These are phyloP conservation scores for Syzygium syzygioides DNA, from an alignment of 441 rosid genomes.

Conservation along the genomic window DNA sequence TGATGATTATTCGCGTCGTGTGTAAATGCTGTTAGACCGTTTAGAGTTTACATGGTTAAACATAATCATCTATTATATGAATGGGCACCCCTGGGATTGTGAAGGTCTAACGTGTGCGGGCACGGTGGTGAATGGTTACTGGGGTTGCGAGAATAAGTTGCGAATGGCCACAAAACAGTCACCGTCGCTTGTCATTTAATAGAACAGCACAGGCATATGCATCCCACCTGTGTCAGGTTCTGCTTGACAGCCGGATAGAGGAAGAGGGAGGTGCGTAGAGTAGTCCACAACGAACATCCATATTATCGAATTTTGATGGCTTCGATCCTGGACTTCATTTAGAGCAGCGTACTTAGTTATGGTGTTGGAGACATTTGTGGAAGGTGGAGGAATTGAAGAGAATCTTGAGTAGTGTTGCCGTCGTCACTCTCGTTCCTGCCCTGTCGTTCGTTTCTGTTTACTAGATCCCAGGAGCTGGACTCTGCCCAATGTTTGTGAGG, in stretches of 20 bases:
- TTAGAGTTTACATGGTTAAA: not conserved
- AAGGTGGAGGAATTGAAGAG: too few relatives aligned
- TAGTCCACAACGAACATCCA: not conserved
- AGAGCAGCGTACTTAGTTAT: not conserved
- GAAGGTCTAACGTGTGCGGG: not conserved
- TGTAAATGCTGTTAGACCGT: not conserved
- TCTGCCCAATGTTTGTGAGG: not conserved
- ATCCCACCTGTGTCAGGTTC: not conserved
- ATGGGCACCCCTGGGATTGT: not conserved
- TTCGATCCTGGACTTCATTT: not conserved
- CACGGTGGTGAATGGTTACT: not conserved
- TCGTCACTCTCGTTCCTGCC: not conserved
- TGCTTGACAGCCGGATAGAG: not conserved
- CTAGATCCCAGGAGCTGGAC: not conserved
- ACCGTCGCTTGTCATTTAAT: not conserved
- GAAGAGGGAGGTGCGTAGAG: not conserved
- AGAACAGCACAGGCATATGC: not conserved
- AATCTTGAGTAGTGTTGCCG: not conserved
- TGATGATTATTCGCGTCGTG: not conserved
- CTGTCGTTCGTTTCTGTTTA: not conserved
- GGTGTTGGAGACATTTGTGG: not conserved
- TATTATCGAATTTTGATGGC: not conserved
- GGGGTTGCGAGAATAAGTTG: not conserved
- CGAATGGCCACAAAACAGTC: not conserved
- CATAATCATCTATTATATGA: not conserved